Base-by-base conservation (phyloP, 805 yeast genomes). In the Diddensiella santjacobensis region DNA sequence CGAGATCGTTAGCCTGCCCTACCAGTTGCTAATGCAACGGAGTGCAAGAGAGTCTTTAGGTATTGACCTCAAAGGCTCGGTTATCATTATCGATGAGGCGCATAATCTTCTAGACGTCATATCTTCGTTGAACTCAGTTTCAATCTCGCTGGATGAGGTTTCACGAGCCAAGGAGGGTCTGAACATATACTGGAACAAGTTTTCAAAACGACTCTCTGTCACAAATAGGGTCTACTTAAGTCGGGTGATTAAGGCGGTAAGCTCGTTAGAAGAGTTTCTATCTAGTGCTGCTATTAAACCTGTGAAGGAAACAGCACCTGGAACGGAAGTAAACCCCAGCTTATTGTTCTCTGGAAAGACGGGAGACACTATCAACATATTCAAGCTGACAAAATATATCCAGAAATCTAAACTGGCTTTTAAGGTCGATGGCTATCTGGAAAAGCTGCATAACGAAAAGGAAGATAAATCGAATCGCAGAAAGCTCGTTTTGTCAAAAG, bases 71-170 rank as follows among this genome's bases (percentile, higher is more conserved):
- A 73, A 75, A 45, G 76, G 79, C 48, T 73, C 90, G 0, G 75
- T 90, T 2, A 79, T 91, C 0, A 77, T 91, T 3, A 81, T 90
- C 22, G 98, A 90, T 63, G 98, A 90, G 62, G 97, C 97, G 0
- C 98, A 90, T 61, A 90, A 90, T 61, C 67, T 90, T 38, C 61
- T 88, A 23, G 96, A 89, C 56, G 81, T 90, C 0, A 78, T 90
- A 2, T 77, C 83, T 1, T 68, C 84, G 1, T 68, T 91, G 52
- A 76, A 84, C 58, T 87, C 96, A 0, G 73, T 80, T 1, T 64
- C 75, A 2, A 68, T 90, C 0, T 68, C 84, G 0, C 56, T 71
- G 1, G 44, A 55, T 0, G 87, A 84, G 26, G 67, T 87, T 6
- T 37, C 55, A 1, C 39, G 51, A 0, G 74, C 84, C 3, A 65